Percentiles rank a stretch among this genome's conserved stretches.
phyloP scores from a whole-genome alignment of 345 rosid species.

The Eutrema heterophyllum region DNA sequence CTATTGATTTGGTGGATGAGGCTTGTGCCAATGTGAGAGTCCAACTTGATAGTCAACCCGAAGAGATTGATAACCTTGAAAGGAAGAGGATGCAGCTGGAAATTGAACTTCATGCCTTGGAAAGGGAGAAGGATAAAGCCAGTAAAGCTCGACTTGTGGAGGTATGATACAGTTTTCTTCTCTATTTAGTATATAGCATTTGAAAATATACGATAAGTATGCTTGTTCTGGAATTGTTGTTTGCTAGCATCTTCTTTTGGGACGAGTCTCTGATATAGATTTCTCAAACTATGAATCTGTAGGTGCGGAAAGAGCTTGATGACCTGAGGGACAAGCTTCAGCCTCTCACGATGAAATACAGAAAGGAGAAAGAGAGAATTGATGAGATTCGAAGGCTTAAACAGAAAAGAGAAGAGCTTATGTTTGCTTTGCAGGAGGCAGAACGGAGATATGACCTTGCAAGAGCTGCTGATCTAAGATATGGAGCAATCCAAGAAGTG shows the following conservation, averaged over 20 bases:
- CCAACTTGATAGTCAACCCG: slow-evolving; percentile 97
- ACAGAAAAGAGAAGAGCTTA: slow-evolving; percentile 76
- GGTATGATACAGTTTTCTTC: slow-evolving; percentile 37
- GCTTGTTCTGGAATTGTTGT: background rate
- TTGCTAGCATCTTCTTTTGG: background rate
- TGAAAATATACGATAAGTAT: too few relatives aligned
- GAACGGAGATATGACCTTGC: slow-evolving; percentile 88
- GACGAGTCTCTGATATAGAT: background rate
- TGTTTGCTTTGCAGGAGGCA: slow-evolving; percentile 72
- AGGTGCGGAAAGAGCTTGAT: slow-evolving; percentile 89
- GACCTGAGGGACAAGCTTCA: slow-evolving; percentile 89
- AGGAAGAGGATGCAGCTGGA: slow-evolving; percentile 85
- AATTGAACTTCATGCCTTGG: slow-evolving; percentile 84
- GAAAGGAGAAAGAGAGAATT: slow-evolving; percentile 81
- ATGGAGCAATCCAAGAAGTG: slow-evolving; percentile 81
- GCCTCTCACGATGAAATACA: slow-evolving; percentile 82
- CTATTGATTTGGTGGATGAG: slow-evolving; percentile 90
- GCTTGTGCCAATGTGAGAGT: slow-evolving; percentile 95
- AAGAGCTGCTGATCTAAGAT: slow-evolving; percentile 81
- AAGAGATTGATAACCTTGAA: slow-evolving; percentile 86
- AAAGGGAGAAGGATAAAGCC: slow-evolving; percentile 90
- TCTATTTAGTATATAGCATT: background rate
- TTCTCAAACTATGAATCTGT: background rate
- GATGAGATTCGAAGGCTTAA: slow-evolving; percentile 82
- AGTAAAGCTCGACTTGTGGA: slow-evolving; percentile 83